Evolutionary conservation across 2,329 filamentous ascomycete genomes (phyloP).

Genomic region (Fusarium buxicola): DNA sequence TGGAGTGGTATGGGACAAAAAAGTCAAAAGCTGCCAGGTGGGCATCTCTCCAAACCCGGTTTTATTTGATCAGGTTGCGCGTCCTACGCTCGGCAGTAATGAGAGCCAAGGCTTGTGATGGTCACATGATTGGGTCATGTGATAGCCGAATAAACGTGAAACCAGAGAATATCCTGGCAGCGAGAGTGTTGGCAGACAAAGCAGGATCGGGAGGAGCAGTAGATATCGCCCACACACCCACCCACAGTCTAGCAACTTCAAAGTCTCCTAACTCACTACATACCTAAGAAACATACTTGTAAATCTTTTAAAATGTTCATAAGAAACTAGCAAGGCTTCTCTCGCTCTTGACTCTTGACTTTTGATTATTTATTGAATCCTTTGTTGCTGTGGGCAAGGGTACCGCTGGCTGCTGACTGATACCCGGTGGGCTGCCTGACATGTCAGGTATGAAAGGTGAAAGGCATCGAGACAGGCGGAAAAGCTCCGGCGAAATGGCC

Average conservation of each 20-base stretch:
- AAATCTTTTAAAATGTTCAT: too few relatives aligned
- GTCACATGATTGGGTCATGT: constrained; percentile 14
- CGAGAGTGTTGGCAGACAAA: constrained; percentile 5
- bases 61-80: constrained; percentile 4
- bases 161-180: constrained; percentile 10
- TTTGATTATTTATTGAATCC: too few relatives aligned
- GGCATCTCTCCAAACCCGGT: not conserved
- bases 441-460: too few relatives aligned
- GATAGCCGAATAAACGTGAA: constrained; percentile 29
- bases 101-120: constrained; percentile 30
- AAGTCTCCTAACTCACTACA: too few relatives aligned
- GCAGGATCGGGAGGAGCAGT: constrained; percentile 15
- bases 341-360: too few relatives aligned
- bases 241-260: too few relatives aligned
- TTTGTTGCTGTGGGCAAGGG: too few relatives aligned
- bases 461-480: constrained; percentile 21
- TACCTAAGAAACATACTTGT: too few relatives aligned
- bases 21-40: not conserved
- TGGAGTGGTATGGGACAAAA: constrained; percentile 13
- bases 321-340: too few relatives aligned
- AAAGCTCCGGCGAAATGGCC: not conserved
- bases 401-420: not conserved
- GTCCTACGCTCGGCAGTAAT: constrained; percentile 9
- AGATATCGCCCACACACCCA: too few relatives aligned
- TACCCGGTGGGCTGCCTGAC: constrained; percentile 15